Evolutionary conservation across 495 filamentous ascomycete species (phyloP), one percentile per base, ranked within the genome.

Genomic region (Penicillium canescens): DNA sequence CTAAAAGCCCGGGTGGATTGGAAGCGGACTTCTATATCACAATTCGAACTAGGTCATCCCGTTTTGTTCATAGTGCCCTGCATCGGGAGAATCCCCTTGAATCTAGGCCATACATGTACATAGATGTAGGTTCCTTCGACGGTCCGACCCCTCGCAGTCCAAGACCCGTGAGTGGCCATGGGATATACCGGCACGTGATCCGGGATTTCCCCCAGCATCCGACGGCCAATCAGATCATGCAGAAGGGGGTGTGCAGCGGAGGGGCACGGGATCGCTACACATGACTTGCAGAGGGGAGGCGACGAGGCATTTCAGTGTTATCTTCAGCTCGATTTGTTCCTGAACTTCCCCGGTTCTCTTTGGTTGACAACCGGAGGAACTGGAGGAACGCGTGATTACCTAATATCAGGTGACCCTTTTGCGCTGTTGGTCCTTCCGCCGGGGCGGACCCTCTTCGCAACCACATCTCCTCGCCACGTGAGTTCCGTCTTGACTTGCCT

Each of bases 211-310:
- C 59, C 57, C 59, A 33, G 52, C 35, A 39, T 42, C 44, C 26
- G 52, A 28, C 28, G 44, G 46, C 73, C 70, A 78, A 78, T 78
- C 63, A 73, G 44, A 31, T 10, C 6, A 0, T 39, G 2, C 6
- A n/a, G 24, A 35, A 34, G 0, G 9, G 6, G 12, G 31, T 36
- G 26, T 3, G 40, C 40, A 42, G 49, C 39, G 21, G 66, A 65
- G 68, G 68, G 71, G 69, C 75, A 76, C 72, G 73, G 72, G 73
- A 73, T 66, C 55, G 40, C 47, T 59, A 64, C 74, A 75, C 71
- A 70, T 78, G 73, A 76, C 64, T 65, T 59, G 6, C 37, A 35
- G 28, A 50, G 34, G 34, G 38, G 38, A 50, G 38, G 33, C 44
- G 44, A 18, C 24, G 36, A 31, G 16, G 39, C 40, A 36, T 36